phyloP scores from a whole-genome alignment of 352 stramenopile genomes.

The Albugo candida region DNA sequence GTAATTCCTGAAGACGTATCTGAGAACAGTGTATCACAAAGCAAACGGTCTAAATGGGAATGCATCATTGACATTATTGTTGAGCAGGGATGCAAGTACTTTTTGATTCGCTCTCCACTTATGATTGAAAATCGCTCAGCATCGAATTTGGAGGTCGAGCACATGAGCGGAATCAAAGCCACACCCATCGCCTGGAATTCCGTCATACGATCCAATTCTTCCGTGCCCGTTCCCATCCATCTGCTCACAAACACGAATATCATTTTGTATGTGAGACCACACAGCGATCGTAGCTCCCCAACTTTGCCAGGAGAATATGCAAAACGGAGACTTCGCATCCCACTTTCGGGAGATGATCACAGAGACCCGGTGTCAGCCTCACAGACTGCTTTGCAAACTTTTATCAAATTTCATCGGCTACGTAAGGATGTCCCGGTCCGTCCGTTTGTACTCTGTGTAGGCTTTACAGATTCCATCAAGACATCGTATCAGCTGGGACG shows the following conservation, averaged over 20 bases:
- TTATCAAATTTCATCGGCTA: slow-evolving; percentile 63
- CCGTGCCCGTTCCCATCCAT: slow-evolving; percentile 49
- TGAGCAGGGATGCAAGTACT: slow-evolving; percentile 73
- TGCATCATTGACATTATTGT: slow-evolving; percentile 74
- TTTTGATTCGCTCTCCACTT: slow-evolving; percentile 64
- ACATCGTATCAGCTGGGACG: slow-evolving; percentile 5
- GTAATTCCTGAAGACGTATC: too few species aligned
- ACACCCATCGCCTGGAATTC: slow-evolving; percentile 35
- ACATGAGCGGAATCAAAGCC: slow-evolving; percentile 23
- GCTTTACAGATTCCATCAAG: slow-evolving; percentile 11
- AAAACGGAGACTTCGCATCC: slow-evolving; percentile 47
- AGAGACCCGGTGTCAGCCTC: neutral
- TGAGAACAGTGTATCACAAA: slow-evolving; percentile 2
- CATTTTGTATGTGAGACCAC: slow-evolving; percentile 50
- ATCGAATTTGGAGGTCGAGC: slow-evolving; percentile 72
- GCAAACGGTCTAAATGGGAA: slow-evolving; percentile 47
- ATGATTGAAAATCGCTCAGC: slow-evolving; percentile 69
- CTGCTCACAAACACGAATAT: slow-evolving; percentile 49
- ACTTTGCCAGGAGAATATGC: slow-evolving; percentile 42
- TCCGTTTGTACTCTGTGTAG: slow-evolving; percentile 64
- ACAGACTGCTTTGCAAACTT: slow-evolving; percentile 13
- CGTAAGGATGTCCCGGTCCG: slow-evolving; percentile 55
- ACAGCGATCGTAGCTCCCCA: slow-evolving; percentile 19
- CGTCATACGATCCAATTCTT: slow-evolving; percentile 30
- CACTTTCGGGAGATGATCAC: slow-evolving; percentile 34